Evolutionary conservation across 441 rosid species (phyloP).

Genomic region (Eutrema salsugineum): DNA sequence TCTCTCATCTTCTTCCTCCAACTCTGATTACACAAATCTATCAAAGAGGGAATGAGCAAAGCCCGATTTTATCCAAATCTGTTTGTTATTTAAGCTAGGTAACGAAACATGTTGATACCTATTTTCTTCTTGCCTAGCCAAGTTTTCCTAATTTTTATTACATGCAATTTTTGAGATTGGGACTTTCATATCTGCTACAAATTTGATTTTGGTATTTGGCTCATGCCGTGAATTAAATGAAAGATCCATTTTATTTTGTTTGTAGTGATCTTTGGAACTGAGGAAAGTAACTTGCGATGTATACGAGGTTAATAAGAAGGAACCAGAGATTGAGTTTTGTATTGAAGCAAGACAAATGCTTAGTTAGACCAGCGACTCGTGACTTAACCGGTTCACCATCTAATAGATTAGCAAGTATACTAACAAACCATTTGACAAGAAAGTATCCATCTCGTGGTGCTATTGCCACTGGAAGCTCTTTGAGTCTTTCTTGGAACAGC

Average conservation of each 20-base stretch:
- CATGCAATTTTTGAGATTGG: neutral
- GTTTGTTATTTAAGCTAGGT: conserved; percentile 7
- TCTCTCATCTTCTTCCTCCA: conserved; percentile 1
- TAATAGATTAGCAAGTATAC: conserved; percentile 20
- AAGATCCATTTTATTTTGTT: neutral
- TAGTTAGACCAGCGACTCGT: conserved; percentile 34
- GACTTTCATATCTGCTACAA: neutral
- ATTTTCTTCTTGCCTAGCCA: neutral
- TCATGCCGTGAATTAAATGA: neutral
- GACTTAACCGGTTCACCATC: conserved; percentile 34
- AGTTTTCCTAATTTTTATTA: neutral
- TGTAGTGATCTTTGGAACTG: conserved; percentile 21
- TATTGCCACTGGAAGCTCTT: conserved; percentile 27
- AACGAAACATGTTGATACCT: neutral
- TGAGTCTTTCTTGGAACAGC: conserved; percentile 27
- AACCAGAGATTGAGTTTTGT: conserved; percentile 54
- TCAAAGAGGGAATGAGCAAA: conserved; percentile 2
- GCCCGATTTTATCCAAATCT: neutral
- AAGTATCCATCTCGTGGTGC: conserved; percentile 29
- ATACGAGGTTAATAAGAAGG: conserved; percentile 57
- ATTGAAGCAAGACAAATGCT: conserved; percentile 45
- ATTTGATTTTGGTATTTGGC: neutral
- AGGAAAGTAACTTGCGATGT: conserved; percentile 51
- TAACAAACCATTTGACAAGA: conserved; percentile 33
- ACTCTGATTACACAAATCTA: neutral